Conservation (phyloP, 495 filamentous ascomycete genomes). For the Neurospora tetrasperma region DNA sequence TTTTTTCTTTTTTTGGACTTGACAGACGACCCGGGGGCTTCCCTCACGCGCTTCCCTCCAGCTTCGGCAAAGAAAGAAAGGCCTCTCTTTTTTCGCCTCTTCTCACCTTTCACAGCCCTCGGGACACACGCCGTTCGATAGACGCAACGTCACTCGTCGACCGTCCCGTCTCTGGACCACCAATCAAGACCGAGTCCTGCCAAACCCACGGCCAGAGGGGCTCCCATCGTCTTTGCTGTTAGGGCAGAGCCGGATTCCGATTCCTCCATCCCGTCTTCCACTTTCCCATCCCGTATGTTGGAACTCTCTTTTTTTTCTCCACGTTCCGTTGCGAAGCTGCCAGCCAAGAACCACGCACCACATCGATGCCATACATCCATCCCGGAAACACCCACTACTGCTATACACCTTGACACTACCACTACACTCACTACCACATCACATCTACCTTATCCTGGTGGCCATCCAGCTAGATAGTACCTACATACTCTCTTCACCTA, state of each 20-base stretch:
- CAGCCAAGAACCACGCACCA: not conserved
- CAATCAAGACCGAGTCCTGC: not conserved
- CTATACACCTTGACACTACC: not conserved
- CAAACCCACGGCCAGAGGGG: not conserved
- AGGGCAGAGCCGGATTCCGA: not conserved
- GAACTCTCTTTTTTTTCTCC: not conserved
- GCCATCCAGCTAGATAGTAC: not conserved
- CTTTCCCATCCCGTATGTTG: not conserved
- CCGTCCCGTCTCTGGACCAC: not conserved
- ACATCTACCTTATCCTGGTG: not conserved
- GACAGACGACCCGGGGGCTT: not conserved
- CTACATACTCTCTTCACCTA: not conserved
- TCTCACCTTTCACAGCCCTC: conserved; percentile 2
- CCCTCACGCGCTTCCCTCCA: not conserved
- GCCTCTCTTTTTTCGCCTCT: not conserved
- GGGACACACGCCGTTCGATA: not conserved
- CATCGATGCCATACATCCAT: not conserved
- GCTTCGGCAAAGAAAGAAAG: not conserved
- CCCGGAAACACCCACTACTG: not conserved
- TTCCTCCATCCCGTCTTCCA: not conserved
- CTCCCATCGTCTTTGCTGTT: not conserved
- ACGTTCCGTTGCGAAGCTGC: not conserved
- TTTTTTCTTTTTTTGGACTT: not conserved
- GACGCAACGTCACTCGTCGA: not conserved
- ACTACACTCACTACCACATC: not conserved